Evolutionary conservation across 23 red algal species (phyloP).

Genomic region (Gracilaria caudata): DNA sequence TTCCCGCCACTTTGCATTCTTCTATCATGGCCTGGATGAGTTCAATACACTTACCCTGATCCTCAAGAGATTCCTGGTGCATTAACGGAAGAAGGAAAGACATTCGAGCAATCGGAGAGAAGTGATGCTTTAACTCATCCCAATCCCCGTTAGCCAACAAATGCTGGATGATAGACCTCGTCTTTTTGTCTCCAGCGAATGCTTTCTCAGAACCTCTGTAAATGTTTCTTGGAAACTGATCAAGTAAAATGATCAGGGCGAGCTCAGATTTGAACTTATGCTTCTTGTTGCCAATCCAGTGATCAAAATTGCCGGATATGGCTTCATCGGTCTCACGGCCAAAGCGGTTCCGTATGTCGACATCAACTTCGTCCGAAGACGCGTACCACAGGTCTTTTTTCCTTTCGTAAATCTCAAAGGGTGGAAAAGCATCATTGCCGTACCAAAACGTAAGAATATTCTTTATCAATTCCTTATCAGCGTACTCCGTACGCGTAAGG

Average conservation of each 20-base stretch:
- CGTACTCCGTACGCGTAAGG: neutral
- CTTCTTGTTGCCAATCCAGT: slow-evolving; percentile 50
- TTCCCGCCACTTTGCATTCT: slow-evolving; percentile 45
- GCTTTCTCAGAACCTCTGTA: slow-evolving; percentile 74
- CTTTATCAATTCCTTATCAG: slow-evolving; percentile 10
- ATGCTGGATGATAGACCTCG: slow-evolving; percentile 28
- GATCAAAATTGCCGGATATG: slow-evolving; percentile 30
- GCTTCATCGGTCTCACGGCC: slow-evolving; percentile 46
- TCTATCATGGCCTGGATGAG: slow-evolving; percentile 47
- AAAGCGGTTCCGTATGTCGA: slow-evolving; percentile 45
- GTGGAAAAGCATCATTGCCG: slow-evolving; percentile 32
- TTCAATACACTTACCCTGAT: slow-evolving; percentile 53
- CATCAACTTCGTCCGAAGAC: slow-evolving; percentile 37
- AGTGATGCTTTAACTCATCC: slow-evolving; percentile 41
- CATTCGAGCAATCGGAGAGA: slow-evolving; percentile 42
- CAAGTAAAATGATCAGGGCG: slow-evolving; percentile 77
- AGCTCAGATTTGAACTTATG: slow-evolving; percentile 47
- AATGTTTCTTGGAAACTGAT: slow-evolving; percentile 89
- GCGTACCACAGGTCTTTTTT: slow-evolving; percentile 30
- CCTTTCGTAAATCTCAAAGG: neutral
- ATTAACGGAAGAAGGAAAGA: slow-evolving; percentile 76
- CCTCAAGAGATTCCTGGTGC: slow-evolving; percentile 71
- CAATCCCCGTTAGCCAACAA: slow-evolving; percentile 44
- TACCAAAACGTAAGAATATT: slow-evolving; percentile 76
- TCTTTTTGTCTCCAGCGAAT: slow-evolving; percentile 68